Conservation (phyloP, 768 basidiomycete genomes). For the Russula sp. region DNA sequence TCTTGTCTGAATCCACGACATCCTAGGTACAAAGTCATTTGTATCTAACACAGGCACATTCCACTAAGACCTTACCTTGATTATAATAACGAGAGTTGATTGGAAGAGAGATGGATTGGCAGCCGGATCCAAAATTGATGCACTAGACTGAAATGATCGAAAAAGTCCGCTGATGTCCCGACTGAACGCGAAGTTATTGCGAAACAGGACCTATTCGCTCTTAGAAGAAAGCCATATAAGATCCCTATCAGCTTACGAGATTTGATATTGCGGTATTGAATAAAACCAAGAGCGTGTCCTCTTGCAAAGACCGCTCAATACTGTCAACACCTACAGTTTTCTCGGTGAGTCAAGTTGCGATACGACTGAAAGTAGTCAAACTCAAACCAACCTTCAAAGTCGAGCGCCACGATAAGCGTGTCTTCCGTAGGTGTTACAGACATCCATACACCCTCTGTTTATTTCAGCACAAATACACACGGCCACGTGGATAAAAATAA, state of each 20-base stretch:
- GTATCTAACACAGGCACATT: neutral
- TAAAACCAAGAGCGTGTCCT: slow-evolving; percentile 59
- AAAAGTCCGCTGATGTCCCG: slow-evolving; percentile 60
- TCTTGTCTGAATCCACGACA: slow-evolving; percentile 59
- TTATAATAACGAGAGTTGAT: slow-evolving; percentile 58
- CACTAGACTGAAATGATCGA: slow-evolving; percentile 59
- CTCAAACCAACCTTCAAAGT: slow-evolving; percentile 58
- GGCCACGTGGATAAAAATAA: slow-evolving; percentile 43
- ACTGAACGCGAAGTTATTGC: slow-evolving; percentile 62
- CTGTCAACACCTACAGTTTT: slow-evolving; percentile 51
- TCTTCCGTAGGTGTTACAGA: slow-evolving; percentile 60
- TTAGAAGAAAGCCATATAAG: slow-evolving; percentile 33
- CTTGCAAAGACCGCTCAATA: slow-evolving; percentile 61
- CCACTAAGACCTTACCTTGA: slow-evolving; percentile 45
- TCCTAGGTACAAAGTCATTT: slow-evolving; percentile 43
- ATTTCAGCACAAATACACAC: neutral
- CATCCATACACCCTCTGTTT: slow-evolving; percentile 62
- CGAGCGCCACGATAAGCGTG: slow-evolving; percentile 53
- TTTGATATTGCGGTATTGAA: slow-evolving; percentile 68
- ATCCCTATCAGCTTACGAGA: slow-evolving; percentile 41
- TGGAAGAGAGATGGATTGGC: slow-evolving; percentile 58
- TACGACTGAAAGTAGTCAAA: neutral
- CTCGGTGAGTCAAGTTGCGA: neutral
- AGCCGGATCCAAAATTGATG: slow-evolving; percentile 54
- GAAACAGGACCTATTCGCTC: slow-evolving; percentile 52